phyloP scores from a whole-genome alignment of 139 green algal genomes.

The Spirogloea muscicola region DNA sequence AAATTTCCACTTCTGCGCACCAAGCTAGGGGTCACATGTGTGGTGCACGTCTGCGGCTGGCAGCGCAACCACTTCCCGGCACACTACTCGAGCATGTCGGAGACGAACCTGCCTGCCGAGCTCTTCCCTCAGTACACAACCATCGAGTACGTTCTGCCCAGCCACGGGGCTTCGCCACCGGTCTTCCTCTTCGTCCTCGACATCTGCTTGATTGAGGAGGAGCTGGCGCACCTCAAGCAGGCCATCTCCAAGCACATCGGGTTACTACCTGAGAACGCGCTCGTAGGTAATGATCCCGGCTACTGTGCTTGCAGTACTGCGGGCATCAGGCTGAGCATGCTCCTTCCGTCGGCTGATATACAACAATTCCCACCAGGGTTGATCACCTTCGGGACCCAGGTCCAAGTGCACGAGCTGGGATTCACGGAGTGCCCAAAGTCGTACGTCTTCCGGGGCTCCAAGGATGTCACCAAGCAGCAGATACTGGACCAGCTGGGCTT shows the following conservation, averaged over 20 bases:
- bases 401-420: constrained; percentile 96
- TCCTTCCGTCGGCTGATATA: too few species aligned
- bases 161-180: constrained; percentile 50
- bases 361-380: too few species aligned
- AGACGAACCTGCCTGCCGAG: constrained; percentile 87
- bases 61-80: constrained; percentile 92
- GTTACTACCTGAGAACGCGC: constrained; percentile 56
- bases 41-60: too few species aligned
- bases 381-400: constrained; percentile 85
- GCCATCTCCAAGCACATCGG: constrained; percentile 44
- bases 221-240: constrained; percentile 55
- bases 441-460: constrained; percentile 88
- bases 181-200: constrained; percentile 94
- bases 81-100: constrained; percentile 83
- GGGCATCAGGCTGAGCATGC: too few species aligned
- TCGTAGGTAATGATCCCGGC: too few species aligned
- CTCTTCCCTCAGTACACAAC: constrained; percentile 93
- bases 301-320: too few species aligned
- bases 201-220: constrained; percentile 78
- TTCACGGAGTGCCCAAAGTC: constrained; percentile 82
- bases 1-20: too few species aligned
- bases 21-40: too few species aligned
- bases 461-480: too few species aligned
- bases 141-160: constrained; percentile 90
- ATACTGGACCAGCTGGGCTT: constrained; percentile 77